Evolutionary conservation across 73 alveolate species (phyloP).

Genomic region (Blepharisma stoltei): DNA sequence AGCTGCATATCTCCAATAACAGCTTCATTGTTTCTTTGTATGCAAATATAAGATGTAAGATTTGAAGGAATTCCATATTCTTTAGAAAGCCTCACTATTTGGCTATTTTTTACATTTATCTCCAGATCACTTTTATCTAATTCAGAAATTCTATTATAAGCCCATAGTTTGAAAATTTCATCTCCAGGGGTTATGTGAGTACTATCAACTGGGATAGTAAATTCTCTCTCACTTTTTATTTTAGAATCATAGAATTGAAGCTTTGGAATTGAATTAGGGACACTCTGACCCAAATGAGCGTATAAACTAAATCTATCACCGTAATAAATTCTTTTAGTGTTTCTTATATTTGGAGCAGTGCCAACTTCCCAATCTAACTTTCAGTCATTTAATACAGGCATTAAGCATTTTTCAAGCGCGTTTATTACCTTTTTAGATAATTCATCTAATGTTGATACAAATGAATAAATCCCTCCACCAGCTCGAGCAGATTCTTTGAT

Average conservation of each 20-base stretch:
- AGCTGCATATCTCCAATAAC: slow-evolving; percentile 10
- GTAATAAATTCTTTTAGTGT: background rate
- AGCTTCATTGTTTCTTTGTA: background rate
- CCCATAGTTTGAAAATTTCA: background rate
- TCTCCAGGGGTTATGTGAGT: slow-evolving; percentile 18
- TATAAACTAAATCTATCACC: slow-evolving; percentile 9
- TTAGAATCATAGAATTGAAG: background rate
- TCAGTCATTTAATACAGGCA: slow-evolving; percentile 33
- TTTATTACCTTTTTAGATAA: slow-evolving; percentile 46
- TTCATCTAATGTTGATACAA: slow-evolving; percentile 45
- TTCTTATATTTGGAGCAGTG: background rate
- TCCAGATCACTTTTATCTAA: background rate
- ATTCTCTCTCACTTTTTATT: background rate
- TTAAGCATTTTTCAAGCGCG: slow-evolving; percentile 40
- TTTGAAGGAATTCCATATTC: background rate
- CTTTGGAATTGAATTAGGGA: background rate
- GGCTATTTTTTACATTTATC: background rate
- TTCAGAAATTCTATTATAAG: background rate
- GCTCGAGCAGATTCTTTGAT: slow-evolving; percentile 53
- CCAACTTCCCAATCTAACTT: background rate
- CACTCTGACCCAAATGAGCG: background rate
- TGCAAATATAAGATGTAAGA: slow-evolving; percentile 18
- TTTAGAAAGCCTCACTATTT: background rate
- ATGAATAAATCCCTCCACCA: slow-evolving; percentile 57
- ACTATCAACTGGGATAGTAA: background rate